Percentiles rank a stretch among this genome's conserved stretches.
phyloP scores from a whole-genome alignment of 352 stramenopile genomes.

The Phytophthora lateralis region DNA sequence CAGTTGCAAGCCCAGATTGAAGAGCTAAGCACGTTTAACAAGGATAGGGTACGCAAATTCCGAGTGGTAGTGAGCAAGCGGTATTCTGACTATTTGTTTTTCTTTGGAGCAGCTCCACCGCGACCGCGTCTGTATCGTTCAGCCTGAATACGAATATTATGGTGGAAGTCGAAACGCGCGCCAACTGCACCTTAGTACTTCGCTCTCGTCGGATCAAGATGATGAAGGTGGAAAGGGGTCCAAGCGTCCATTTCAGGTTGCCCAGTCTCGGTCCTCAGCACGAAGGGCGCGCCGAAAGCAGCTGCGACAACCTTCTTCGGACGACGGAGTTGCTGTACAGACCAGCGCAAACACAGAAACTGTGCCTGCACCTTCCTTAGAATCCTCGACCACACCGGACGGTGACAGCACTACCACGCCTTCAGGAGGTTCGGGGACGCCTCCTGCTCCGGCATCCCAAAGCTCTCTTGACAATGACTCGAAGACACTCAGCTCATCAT shows the following conservation, averaged over 20 bases:
- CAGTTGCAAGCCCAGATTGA: constrained; percentile 94
- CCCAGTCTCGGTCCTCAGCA: constrained; percentile 33
- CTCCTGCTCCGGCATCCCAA: constrained; percentile 20
- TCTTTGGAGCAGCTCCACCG: constrained; percentile 56
- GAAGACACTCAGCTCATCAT: constrained; percentile 72
- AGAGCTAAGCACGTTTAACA: constrained; percentile 80
- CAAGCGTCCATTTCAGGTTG: constrained; percentile 43
- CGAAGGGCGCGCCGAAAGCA: constrained; percentile 48
- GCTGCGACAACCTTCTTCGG: constrained; percentile 26
- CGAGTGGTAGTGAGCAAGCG: not conserved
- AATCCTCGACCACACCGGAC: constrained; percentile 8
- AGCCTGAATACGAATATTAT: constrained; percentile 65
- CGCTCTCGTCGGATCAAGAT: constrained; percentile 33
- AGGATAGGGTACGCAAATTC: constrained; percentile 58
- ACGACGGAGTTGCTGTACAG: constrained; percentile 22
- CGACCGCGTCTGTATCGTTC: constrained; percentile 62
- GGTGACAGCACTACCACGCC: constrained; percentile 6
- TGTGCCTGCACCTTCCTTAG: constrained; percentile 15
- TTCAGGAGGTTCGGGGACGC: constrained; percentile 12
- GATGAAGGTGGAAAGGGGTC: constrained; percentile 52
- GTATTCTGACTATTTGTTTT: not conserved
- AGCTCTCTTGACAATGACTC: constrained; percentile 50
- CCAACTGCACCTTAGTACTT: constrained; percentile 31
- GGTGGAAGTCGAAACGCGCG: constrained; percentile 35
- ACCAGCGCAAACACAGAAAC: constrained; percentile 20